phyloP scores from a whole-genome alignment of 163 green algal genomes.

The Chlamydomonas reinhardtii region DNA sequence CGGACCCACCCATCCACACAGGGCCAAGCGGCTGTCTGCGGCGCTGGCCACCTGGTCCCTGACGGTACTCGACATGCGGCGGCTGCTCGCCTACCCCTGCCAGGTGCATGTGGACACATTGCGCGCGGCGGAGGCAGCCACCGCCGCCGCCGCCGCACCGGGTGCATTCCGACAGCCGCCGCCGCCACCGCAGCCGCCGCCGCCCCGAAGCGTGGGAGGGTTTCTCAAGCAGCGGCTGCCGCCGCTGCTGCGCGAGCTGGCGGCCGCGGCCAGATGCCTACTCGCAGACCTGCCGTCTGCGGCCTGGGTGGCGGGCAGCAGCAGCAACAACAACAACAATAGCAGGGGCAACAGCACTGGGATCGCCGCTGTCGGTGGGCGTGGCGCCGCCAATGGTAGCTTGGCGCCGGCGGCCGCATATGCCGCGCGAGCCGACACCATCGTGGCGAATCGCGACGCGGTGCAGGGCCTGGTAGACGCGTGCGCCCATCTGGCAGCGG shows the following conservation, averaged over 20 bases:
- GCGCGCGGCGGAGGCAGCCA: not conserved
- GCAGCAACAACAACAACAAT: too few relatives aligned
- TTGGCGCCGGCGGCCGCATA: not conserved
- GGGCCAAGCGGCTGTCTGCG: not conserved
- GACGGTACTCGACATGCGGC: not conserved
- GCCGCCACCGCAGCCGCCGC: not conserved
- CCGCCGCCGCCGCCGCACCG: too few relatives aligned
- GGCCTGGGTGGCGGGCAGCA: not conserved
- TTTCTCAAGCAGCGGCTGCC: constrained; percentile 1
- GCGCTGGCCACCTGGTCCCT: not conserved
- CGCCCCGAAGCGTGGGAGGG: not conserved
- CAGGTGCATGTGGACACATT: not conserved
- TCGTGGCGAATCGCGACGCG: not conserved
- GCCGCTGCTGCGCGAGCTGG: not conserved
- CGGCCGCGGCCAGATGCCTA: not conserved
- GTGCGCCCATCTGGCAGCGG: too few relatives aligned
- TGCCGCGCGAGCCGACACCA: not conserved
- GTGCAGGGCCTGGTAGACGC: too few relatives aligned
- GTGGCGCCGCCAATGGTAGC: too few relatives aligned
- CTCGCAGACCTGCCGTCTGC: not conserved
- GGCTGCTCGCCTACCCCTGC: not conserved
- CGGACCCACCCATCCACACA: not conserved
- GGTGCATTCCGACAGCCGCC: too few relatives aligned
- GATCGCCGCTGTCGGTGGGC: too few relatives aligned
- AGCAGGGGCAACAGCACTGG: too few relatives aligned